Evolutionary conservation across 1,139 yeast species (phyloP).

Genomic region (Suhomyces yuchorum): DNA sequence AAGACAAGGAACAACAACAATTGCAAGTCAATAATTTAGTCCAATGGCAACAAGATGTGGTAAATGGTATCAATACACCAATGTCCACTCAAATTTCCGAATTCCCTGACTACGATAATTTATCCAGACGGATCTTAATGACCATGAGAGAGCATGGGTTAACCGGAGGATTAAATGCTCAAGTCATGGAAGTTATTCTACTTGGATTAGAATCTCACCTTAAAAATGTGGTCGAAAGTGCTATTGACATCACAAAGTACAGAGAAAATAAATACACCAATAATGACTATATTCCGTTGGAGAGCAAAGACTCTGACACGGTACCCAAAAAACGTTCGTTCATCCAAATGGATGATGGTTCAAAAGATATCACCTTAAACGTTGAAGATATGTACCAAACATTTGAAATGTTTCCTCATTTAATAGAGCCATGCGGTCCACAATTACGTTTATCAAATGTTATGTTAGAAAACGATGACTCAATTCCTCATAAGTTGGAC

Average conservation of each 20-base stretch:
- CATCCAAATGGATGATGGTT: slow-evolving; percentile 19
- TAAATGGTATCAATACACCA: slow-evolving; percentile 86
- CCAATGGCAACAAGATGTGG: slow-evolving; percentile 92
- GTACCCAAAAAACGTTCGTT: slow-evolving; percentile 21
- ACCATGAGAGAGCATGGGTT: slow-evolving; percentile 89
- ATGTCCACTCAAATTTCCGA: slow-evolving; percentile 77
- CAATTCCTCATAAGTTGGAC: slow-evolving; percentile 36
- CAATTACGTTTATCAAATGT: slow-evolving; percentile 52
- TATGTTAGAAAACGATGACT: slow-evolving; percentile 61
- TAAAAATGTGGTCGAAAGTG: slow-evolving; percentile 70
- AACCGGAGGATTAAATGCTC: slow-evolving; percentile 74
- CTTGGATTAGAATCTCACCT: slow-evolving; percentile 81
- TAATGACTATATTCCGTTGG: slow-evolving; percentile 37
- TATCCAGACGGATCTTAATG: slow-evolving; percentile 74
- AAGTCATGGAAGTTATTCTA: slow-evolving; percentile 73
- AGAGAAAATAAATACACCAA: slow-evolving; percentile 56
- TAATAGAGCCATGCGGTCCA: slow-evolving; percentile 70
- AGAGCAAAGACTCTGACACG: slow-evolving; percentile 6
- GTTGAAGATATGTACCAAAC: slow-evolving; percentile 70
- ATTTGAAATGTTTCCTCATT: slow-evolving; percentile 62
- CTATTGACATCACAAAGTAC: slow-evolving; percentile 71
- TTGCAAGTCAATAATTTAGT: slow-evolving; percentile 58
- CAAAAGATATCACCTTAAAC: slow-evolving; percentile 47
- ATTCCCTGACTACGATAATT: slow-evolving; percentile 75
- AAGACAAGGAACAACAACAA: slow-evolving; percentile 55